Evolutionary conservation across 495 filamentous ascomycete genomes (phyloP).

Genomic region (Gamarada debralockiae): DNA sequence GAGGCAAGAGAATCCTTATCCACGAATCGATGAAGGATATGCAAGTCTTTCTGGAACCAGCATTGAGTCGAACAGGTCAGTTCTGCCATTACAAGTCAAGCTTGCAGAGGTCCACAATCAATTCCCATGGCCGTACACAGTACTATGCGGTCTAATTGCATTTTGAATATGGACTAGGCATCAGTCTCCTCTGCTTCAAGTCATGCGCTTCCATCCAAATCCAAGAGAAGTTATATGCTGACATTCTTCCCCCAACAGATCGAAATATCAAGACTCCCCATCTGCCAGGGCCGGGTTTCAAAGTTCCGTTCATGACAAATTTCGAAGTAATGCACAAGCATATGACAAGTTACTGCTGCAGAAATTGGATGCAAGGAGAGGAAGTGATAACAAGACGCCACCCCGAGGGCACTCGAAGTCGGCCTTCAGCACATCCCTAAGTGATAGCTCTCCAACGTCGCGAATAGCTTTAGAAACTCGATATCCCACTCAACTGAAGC

Average conservation of each 20-base stretch:
- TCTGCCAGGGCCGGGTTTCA: conserved; percentile 25
- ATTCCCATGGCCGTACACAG: background rate
- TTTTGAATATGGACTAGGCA: too few relatives aligned
- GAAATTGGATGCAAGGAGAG: conserved; percentile 64
- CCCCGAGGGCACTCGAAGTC: conserved; percentile 49
- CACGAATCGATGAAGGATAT: conserved; percentile 46
- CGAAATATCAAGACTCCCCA: conserved; percentile 25
- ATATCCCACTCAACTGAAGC: conserved; percentile 22
- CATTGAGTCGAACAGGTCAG: conserved; percentile 31
- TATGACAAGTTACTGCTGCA: conserved; percentile 80
- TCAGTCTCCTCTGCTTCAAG: too few relatives aligned
- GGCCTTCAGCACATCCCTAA: conserved; percentile 46
- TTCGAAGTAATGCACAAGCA: conserved; percentile 58
- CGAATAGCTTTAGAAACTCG: conserved; percentile 31
- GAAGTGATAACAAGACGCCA: conserved; percentile 46
- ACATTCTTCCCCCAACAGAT: conserved; percentile 12
- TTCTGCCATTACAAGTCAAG: conserved; percentile 11
- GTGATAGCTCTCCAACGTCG: conserved; percentile 41
- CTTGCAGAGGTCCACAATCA: too few relatives aligned
- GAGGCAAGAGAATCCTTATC: conserved; percentile 22
- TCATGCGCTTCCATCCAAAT: too few relatives aligned
- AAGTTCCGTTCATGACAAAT: conserved; percentile 42
- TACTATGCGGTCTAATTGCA: too few relatives aligned
- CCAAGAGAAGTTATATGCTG: too few relatives aligned
- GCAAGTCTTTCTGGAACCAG: conserved; percentile 41